Evolutionary conservation across 1,139 yeast genomes (phyloP).

Genomic region (Kodamaea sp.): DNA sequence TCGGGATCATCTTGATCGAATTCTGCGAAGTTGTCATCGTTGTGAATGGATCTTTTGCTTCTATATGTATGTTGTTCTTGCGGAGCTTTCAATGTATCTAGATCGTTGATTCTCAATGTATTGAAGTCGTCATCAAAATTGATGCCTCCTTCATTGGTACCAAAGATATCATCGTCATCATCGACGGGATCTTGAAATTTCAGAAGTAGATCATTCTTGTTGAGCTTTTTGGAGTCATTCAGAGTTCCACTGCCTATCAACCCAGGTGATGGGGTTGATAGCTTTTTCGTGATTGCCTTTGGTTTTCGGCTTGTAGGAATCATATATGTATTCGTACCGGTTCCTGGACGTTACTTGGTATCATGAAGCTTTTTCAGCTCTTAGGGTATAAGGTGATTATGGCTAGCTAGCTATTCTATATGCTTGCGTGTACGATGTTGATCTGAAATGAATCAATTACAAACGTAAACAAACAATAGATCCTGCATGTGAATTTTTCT

Average conservation of each 20-base stretch:
- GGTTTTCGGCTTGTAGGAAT: conserved; percentile 14
- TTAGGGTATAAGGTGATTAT: too few relatives aligned
- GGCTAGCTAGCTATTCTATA: too few relatives aligned
- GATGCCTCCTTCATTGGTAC: conserved; percentile 22
- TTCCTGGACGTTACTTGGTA: too few relatives aligned
- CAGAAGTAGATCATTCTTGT: conserved; percentile 15
- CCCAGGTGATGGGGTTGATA: conserved; percentile 17
- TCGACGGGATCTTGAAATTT: conserved; percentile 19
- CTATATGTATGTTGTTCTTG: background rate
- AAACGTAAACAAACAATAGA: too few relatives aligned
- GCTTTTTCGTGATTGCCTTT: conserved; percentile 9
- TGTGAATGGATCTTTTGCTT: conserved; percentile 5
- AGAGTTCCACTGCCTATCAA: conserved; percentile 8
- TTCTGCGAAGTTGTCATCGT: conserved; percentile 8
- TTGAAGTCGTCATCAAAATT: conserved; percentile 24
- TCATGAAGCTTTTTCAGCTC: too few relatives aligned
- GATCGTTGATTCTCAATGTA: conserved; percentile 24
- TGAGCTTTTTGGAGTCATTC: conserved; percentile 4
- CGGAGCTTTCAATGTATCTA: conserved; percentile 16
- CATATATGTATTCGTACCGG: too few relatives aligned
- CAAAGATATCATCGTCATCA: conserved; percentile 34
- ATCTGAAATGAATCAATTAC: too few relatives aligned
- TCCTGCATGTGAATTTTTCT: too few relatives aligned
- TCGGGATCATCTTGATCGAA: conserved; percentile 5
- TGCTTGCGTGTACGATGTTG: too few relatives aligned